These are phyloP conservation scores for Verticillium nonalfalfae DNA, from an alignment of 2,329 filamentous ascomycete species.

Conservation along the genomic window DNA sequence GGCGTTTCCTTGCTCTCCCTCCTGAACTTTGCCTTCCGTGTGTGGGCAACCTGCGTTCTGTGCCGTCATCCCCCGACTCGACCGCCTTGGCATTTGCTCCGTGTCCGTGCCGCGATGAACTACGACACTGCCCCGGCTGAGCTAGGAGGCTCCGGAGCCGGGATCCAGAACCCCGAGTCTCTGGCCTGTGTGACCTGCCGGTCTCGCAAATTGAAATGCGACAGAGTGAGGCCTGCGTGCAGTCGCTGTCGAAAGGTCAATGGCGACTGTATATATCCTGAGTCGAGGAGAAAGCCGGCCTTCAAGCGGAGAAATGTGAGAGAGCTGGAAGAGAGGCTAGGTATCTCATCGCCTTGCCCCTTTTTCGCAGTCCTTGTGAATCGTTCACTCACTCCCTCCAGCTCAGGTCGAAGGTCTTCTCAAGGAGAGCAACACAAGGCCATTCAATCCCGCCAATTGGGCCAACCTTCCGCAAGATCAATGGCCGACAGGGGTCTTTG, in stretches of 20 bases:
- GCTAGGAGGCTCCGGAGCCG: not conserved
- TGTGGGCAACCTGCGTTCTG: not conserved
- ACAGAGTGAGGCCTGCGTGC: conserved; percentile 73
- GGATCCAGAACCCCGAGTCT: conserved; percentile 23
- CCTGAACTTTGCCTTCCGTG: not conserved
- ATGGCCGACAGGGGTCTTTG: conserved; percentile 6
- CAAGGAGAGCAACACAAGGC: conserved; percentile 51
- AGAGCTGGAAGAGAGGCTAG: conserved; percentile 79
- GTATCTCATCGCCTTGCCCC: conserved; percentile 41
- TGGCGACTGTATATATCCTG: conserved; percentile 80
- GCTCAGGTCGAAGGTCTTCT: conserved; percentile 78
- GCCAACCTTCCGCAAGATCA: not conserved
- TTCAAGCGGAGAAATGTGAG: conserved; percentile 87
- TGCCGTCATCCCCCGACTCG: not conserved
- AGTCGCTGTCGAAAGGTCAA: conserved; percentile 70
- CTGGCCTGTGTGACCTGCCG: conserved; percentile 82
- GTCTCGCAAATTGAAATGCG: conserved; percentile 80
- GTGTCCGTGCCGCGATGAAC: not conserved
- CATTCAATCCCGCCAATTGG: conserved; percentile 9
- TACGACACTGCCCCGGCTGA: not conserved
- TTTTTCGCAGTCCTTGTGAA: not conserved
- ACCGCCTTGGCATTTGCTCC: not conserved
- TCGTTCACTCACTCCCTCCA: conserved; percentile 24
- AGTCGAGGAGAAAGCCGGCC: conserved; percentile 80
- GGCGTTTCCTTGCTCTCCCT: not conserved